Conservation (phyloP, 495 filamentous ascomycete species). For the Penicillium argentinense region DNA sequence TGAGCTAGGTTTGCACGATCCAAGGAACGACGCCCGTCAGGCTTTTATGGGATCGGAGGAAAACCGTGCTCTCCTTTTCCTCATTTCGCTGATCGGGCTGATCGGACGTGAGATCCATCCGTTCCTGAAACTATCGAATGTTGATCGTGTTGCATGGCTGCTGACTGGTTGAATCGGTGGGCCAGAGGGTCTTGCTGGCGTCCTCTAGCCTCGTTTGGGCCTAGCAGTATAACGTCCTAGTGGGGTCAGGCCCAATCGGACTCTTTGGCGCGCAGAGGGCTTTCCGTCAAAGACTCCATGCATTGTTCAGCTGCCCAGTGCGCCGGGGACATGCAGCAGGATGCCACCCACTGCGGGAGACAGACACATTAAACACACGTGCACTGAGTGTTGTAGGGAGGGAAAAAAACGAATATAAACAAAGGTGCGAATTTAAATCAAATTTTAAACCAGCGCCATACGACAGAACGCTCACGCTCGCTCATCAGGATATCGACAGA, state of each 20-base stretch:
- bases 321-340: too few species aligned
- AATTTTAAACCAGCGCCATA: too few species aligned
- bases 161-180: constrained; percentile 17
- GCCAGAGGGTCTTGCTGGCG: constrained; percentile 2
- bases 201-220: constrained; percentile 1
- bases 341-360: too few species aligned
- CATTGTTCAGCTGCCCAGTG: background rate
- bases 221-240: background rate
- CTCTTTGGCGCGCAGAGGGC: too few species aligned
- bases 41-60: constrained; percentile 1
- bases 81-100: constrained; percentile 14
- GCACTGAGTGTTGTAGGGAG: background rate
- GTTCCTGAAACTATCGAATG: constrained; percentile 26
- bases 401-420: background rate
- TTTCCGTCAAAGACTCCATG: background rate
- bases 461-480: too few species aligned
- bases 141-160: background rate
- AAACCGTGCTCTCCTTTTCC: constrained; percentile 7
- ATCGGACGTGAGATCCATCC: constrained; percentile 12
- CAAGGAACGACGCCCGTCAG: background rate
- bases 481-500: background rate
- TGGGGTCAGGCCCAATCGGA: constrained; percentile 4
- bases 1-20: background rate
- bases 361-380: too few species aligned
- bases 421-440: too few species aligned